Percentiles rank a stretch among this genome's conserved stretches.
Conservation (phyloP, 371 early-diverging fungal genomes). For the Rhizopus microsporus region DNA sequence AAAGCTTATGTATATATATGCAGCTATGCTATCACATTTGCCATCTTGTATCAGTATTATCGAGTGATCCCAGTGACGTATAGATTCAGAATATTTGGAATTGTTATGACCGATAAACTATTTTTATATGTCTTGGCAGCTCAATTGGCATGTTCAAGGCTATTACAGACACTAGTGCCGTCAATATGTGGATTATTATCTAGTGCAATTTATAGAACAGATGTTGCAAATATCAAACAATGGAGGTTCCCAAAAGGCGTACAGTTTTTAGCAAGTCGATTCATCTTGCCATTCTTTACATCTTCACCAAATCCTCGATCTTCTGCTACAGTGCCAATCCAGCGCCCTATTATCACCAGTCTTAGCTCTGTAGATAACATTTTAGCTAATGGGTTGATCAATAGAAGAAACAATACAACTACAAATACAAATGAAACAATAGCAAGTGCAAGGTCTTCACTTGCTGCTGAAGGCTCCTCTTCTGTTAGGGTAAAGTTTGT, state of each 20-base stretch:
- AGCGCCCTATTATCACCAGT: constrained; percentile 28
- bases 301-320: constrained; percentile 56
- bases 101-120: constrained; percentile 64
- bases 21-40: constrained; percentile 64
- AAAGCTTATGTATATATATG: background rate
- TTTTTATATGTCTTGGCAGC: constrained; percentile 60
- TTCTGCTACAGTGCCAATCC: constrained; percentile 47
- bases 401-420: constrained; percentile 21
- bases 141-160: constrained; percentile 60
- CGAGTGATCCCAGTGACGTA: constrained; percentile 61
- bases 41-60: constrained; percentile 64
- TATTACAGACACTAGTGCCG: constrained; percentile 57
- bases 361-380: constrained; percentile 32
- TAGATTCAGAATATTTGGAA: constrained; percentile 63
- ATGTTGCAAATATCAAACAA: constrained; percentile 58
- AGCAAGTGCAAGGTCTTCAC: constrained; percentile 4
- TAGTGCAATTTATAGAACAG: constrained; percentile 62
- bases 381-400: constrained; percentile 35
- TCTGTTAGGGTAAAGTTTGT: constrained; percentile 29
- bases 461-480: constrained; percentile 18
- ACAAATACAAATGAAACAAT: constrained; percentile 1
- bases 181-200: constrained; percentile 60
- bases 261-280: constrained; percentile 30
- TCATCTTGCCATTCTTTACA: constrained; percentile 40
- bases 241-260: constrained; percentile 62